A percentile compares a stretch with the other conserved stretches of the same genome.
Evolutionary conservation across 129 eudicot species (phyloP).

Genomic region (Helianthus tuberosus): DNA sequence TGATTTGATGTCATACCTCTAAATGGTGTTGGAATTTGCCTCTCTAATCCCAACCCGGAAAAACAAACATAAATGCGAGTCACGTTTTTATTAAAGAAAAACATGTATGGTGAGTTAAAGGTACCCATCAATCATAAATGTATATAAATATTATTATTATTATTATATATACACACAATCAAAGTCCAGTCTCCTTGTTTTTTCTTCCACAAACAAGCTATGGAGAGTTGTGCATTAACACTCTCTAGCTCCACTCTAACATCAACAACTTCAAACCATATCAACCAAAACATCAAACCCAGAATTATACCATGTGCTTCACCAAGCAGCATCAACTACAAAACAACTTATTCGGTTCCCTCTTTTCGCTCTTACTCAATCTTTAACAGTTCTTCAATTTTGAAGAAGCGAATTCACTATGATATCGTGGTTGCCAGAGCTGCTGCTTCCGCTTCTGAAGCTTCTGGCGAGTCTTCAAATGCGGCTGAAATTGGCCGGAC

Average conservation of each 20-base stretch:
- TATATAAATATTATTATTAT: too few species aligned
- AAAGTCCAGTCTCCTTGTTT: slow-evolving; percentile 18
- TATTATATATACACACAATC: background rate
- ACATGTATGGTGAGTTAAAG: background rate
- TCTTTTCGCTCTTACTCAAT: slow-evolving; percentile 20
- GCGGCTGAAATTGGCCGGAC: slow-evolving; percentile 30
- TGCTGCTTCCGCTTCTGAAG: slow-evolving; percentile 38
- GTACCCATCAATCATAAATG: too few species aligned
- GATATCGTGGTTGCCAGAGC: slow-evolving; percentile 39
- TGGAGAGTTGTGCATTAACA: slow-evolving; percentile 57
- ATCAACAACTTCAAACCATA: slow-evolving; percentile 23
- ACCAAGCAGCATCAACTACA: slow-evolving; percentile 12
- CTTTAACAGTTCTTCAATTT: slow-evolving; percentile 9
- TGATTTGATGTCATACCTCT: too few species aligned
- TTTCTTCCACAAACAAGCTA: slow-evolving; percentile 29
- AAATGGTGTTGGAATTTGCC: background rate
- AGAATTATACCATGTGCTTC: slow-evolving; percentile 17
- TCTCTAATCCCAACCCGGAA: too few species aligned
- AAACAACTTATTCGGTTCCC: slow-evolving; percentile 3
- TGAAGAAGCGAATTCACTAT: slow-evolving; percentile 1
- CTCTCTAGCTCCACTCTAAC: slow-evolving; percentile 42
- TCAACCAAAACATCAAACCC: slow-evolving; percentile 9
- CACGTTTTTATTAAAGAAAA: background rate
- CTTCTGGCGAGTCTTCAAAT: slow-evolving; percentile 29
- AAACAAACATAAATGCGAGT: background rate